A percentile compares a stretch with the other conserved stretches of the same genome.
Conservation (phyloP, 345 rosid species). For the Citrus sinensis region DVS_A1.0 CM039167.1:27598001-27598500, state of each 20-base stretch:
- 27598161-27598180: slow-evolving; percentile 37
- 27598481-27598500: no score
- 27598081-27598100: slow-evolving; percentile 32
- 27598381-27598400: no score
- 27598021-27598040: slow-evolving; percentile 36
- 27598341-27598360: no score
- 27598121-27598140: neutral
- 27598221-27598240: slow-evolving; percentile 39
- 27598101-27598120: neutral
- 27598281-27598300: neutral
- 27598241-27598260: slow-evolving; percentile 24
- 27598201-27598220: slow-evolving; percentile 36
- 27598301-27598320: neutral
- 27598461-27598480: no score
- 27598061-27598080: slow-evolving; percentile 37
- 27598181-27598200: slow-evolving; percentile 42
- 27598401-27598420: no score
- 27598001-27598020: slow-evolving; percentile 44
- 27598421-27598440: no score
- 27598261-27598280: neutral
- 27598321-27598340: neutral
- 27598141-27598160: neutral
- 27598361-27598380: no score
- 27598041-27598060: slow-evolving; percentile 46
- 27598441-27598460: no score